Percentiles rank a stretch among this genome's conserved stretches.
Conservation (phyloP, 768 basidiomycete species). For the Lepiota venenata region DNA sequence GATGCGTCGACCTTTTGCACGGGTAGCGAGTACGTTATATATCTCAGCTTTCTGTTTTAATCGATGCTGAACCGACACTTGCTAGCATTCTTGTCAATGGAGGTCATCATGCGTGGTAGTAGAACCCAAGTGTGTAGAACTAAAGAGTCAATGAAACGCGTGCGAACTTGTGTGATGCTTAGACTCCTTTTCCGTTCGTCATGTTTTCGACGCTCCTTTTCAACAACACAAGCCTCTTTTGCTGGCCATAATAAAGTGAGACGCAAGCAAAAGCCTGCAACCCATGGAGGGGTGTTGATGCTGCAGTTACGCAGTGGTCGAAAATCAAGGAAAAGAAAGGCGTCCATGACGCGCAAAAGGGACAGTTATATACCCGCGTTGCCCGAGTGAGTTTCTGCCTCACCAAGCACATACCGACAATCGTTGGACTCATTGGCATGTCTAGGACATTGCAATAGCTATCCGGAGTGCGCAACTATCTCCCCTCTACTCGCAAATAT, state of each 20-base stretch:
- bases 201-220: constrained; percentile 16
- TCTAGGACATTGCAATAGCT: constrained; percentile 61
- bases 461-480: constrained; percentile 43
- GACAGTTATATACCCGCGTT: constrained; percentile 52
- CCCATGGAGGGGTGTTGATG: not conserved
- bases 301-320: constrained; percentile 50
- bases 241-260: constrained; percentile 42
- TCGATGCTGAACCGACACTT: constrained; percentile 1
- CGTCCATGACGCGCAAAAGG: constrained; percentile 57
- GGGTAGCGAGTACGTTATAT: constrained; percentile 71
- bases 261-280: not conserved
- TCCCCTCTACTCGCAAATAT: not conserved
- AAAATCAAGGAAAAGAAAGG: constrained; percentile 76
- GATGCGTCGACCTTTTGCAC: constrained; percentile 80
- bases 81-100: constrained; percentile 57
- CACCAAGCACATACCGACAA: not conserved
- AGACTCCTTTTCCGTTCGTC: constrained; percentile 5
- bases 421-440: not conserved
- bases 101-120: constrained; percentile 62
- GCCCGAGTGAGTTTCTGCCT: constrained; percentile 40
- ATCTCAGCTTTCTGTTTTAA: not conserved
- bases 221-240: constrained; percentile 12
- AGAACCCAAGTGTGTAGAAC: not conserved
- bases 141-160: not conserved
- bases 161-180: constrained; percentile 9